A percentile compares a stretch with the other conserved stretches of the same genome.
Conservation (phyloP, 441 rosid genomes). For the Populus tomentosa region DNA sequence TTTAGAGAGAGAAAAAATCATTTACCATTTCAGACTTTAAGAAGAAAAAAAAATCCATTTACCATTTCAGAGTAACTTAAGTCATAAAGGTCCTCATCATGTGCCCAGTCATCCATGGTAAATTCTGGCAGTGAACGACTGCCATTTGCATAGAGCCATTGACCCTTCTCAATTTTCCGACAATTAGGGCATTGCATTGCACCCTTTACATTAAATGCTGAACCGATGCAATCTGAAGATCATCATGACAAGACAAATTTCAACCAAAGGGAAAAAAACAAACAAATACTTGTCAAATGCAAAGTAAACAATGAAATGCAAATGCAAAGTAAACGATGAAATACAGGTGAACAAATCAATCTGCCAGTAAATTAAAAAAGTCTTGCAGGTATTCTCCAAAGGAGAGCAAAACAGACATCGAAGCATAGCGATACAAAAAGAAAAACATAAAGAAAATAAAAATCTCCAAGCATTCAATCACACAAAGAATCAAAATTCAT, state of each 20-base stretch:
- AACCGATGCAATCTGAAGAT: conserved; percentile 82
- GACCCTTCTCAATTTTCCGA: conserved; percentile 83
- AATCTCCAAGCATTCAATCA: not conserved
- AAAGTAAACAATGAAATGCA: not conserved
- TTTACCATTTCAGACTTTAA: not conserved
- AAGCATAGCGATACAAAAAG: not conserved
- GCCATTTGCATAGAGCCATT: conserved; percentile 77
- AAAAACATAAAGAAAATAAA: too few species aligned
- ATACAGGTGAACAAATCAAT: not conserved
- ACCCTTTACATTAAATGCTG: conserved; percentile 88
- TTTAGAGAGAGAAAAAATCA: not conserved
- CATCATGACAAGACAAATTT: conserved; percentile 13
- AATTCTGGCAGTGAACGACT: conserved; percentile 58
- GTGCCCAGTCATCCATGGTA: conserved; percentile 68
- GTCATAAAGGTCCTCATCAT: conserved; percentile 64
- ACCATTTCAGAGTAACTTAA: conserved; percentile 72
- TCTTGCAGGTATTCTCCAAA: not conserved
- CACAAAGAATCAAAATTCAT: not conserved
- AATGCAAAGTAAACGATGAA: not conserved
- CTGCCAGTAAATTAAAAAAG: not conserved
- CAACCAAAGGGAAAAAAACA: conserved; percentile 1
- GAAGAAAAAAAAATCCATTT: conserved; percentile 1
- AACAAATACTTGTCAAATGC: not conserved
- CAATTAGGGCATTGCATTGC: conserved; percentile 98
- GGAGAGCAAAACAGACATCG: not conserved